Percentiles rank a stretch among this genome's conserved stretches.
Conservation (phyloP, 345 rosid genomes). For the Murraya paniculata region DNA sequence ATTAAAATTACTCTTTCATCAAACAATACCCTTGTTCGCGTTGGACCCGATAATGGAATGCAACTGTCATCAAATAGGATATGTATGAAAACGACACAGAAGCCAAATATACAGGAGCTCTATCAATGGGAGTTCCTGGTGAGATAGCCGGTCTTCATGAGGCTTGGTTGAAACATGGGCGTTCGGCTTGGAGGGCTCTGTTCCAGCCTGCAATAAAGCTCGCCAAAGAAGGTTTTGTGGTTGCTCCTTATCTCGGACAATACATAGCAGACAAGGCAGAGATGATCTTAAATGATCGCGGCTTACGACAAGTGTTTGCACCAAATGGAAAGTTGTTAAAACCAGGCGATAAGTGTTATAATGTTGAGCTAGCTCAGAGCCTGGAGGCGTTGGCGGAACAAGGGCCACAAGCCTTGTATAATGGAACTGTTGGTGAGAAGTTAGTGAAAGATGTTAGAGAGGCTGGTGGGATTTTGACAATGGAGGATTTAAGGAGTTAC, state of each 20-base stretch:
- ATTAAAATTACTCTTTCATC: too few relatives aligned
- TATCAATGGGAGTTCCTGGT: slow-evolving; percentile 90
- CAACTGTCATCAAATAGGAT: slow-evolving; percentile 40
- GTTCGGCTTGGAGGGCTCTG: slow-evolving; percentile 65
- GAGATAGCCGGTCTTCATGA: slow-evolving; percentile 89
- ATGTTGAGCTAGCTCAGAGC: slow-evolving; percentile 52
- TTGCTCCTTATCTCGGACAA: slow-evolving; percentile 60
- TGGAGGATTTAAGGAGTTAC: slow-evolving; percentile 80
- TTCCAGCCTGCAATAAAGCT: slow-evolving; percentile 71
- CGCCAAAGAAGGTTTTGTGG: slow-evolving; percentile 66
- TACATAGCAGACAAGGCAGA: slow-evolving; percentile 20
- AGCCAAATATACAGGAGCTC: slow-evolving; percentile 60
- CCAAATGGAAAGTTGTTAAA: slow-evolving; percentile 58
- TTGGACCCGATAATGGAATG: neutral
- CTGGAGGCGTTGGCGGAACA: slow-evolving; percentile 60
- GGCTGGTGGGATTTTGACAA: slow-evolving; percentile 81
- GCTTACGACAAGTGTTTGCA: slow-evolving; percentile 62
- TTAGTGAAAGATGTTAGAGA: slow-evolving; percentile 62
- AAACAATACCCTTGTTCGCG: too few relatives aligned
- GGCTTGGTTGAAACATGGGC: slow-evolving; percentile 78
- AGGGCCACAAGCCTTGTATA: slow-evolving; percentile 71
- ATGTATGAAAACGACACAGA: slow-evolving; percentile 56
- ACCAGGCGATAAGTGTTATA: slow-evolving; percentile 63
- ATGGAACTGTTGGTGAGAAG: slow-evolving; percentile 72
- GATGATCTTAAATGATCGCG: slow-evolving; percentile 53